Evolutionary conservation across 2,329 filamentous ascomycete genomes (phyloP), one percentile per base, ranked within the genome.

Genomic region (Phialocephala sp.): DNA sequence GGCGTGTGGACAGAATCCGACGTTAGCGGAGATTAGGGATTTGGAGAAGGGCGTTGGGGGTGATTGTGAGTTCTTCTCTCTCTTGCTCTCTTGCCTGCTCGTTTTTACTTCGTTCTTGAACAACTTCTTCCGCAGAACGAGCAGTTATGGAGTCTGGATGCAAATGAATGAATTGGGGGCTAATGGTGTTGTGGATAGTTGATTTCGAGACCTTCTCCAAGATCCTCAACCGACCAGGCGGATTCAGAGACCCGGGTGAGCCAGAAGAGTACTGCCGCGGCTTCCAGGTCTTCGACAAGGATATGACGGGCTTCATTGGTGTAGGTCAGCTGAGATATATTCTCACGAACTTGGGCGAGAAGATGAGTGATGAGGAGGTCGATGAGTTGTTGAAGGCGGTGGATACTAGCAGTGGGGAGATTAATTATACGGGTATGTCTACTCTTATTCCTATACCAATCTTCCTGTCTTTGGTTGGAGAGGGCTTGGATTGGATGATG

Each of bases 251-350:
- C 76, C 94, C 95, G 1, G 95, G 95, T 78, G 94, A 97, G 82
- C 94, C 95, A 47, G 94, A 98, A 77, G 94, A 98, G 80, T 99
- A 99, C 83, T 97, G 94, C 81, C 92, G 94, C 69, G 95, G 95
- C 63, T 99, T 99, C 85, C 95, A 99, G 81, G 95, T 99, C 62
- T 99, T 99, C 76, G 95, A 99, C 82, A 99, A 99, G 83, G 95
- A 99, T 79, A 91, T 97, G 88, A 97, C 93, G 67, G 95, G 95
- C 60, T 97, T 94, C 80, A 98, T 99, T 78, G 95, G 94, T 64
- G 94, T 98, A 71, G 95, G 95, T 65, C 95, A 99, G 83, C 87
- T 99, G 80, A 92, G 97, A 82, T 99, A 99, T 83, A 94, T 99
- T 78, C 82, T 99, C 76, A 99, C 95, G 64, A 98, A 98, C 79